Conservation (phyloP, 192 early-diverging fungal species). For the Coemansia sp. region DNA sequence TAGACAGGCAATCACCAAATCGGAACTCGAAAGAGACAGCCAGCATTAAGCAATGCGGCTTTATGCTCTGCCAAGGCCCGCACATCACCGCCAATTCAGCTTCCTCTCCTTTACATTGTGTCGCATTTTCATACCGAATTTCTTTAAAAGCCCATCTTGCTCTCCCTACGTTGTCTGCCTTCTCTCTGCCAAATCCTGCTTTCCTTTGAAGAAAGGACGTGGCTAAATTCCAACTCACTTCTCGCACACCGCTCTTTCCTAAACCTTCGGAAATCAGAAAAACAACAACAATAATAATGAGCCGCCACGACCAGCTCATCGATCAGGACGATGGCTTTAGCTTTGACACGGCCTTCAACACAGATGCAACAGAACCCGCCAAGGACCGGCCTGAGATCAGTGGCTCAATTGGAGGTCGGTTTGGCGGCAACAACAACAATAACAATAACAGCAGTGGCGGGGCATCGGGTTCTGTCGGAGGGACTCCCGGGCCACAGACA, state of each 20-base stretch:
- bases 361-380: neutral
- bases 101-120: too few species aligned
- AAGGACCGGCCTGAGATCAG: conserved; percentile 48
- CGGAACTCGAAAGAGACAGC: too few species aligned
- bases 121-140: neutral
- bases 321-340: conserved; percentile 49
- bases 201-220: neutral
- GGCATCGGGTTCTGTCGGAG: conserved; percentile 4
- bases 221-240: too few species aligned
- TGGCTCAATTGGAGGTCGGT: conserved; percentile 48
- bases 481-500: conserved; percentile 32
- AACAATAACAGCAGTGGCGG: neutral
- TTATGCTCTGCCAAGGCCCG: too few species aligned
- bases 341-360: conserved; percentile 35
- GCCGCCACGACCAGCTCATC: conserved; percentile 47
- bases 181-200: neutral
- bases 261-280: neutral
- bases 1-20: too few species aligned
- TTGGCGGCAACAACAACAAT: conserved; percentile 15
- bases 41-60: too few species aligned
- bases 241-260: neutral
- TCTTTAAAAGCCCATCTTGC: neutral
- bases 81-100: too few species aligned
- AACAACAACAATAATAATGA: conserved; percentile 16
- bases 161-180: neutral